phyloP scores from a whole-genome alignment of 768 basidiomycete species.

The Auriscalpium microsporum region DNA sequence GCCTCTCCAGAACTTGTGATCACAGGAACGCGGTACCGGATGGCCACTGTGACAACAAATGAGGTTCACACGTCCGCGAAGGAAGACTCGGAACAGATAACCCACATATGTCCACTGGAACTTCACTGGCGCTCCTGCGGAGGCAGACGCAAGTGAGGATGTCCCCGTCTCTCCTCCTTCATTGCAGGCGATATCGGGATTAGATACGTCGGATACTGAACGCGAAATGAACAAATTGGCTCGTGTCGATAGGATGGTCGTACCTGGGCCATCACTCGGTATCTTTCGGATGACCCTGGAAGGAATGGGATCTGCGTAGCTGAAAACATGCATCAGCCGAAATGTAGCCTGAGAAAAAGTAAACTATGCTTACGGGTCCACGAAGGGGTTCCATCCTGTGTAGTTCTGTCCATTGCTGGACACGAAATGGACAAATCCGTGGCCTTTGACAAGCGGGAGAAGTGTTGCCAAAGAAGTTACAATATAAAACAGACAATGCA shows the following conservation, averaged over 20 bases:
- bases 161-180: slow-evolving; percentile 29
- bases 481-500: not conserved
- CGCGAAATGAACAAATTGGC: not conserved
- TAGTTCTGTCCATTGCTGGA: slow-evolving; percentile 16
- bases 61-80: not conserved
- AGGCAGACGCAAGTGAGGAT: slow-evolving; percentile 26
- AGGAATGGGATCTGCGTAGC: slow-evolving; percentile 18
- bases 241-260: slow-evolving; percentile 1
- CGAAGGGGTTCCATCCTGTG: slow-evolving; percentile 20
- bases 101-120: slow-evolving; percentile 36
- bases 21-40: slow-evolving; percentile 5
- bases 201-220: slow-evolving; percentile 19
- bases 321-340: not conserved
- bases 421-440: slow-evolving; percentile 18
- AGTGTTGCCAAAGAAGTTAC: not conserved
- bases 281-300: slow-evolving; percentile 22
- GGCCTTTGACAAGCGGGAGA: slow-evolving; percentile 14
- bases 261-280: slow-evolving; percentile 24
- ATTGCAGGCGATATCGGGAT: slow-evolving; percentile 36
- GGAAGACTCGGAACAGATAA: not conserved
- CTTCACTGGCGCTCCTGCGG: slow-evolving; percentile 33
- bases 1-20: too few species aligned
- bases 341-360: not conserved
- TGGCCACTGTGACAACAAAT: slow-evolving; percentile 17
- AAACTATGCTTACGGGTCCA: slow-evolving; percentile 19